These are phyloP conservation scores for Apiotrichum sp. DNA, from an alignment of 1,284 basidiomycete species.

Conservation along the genomic window DNA sequence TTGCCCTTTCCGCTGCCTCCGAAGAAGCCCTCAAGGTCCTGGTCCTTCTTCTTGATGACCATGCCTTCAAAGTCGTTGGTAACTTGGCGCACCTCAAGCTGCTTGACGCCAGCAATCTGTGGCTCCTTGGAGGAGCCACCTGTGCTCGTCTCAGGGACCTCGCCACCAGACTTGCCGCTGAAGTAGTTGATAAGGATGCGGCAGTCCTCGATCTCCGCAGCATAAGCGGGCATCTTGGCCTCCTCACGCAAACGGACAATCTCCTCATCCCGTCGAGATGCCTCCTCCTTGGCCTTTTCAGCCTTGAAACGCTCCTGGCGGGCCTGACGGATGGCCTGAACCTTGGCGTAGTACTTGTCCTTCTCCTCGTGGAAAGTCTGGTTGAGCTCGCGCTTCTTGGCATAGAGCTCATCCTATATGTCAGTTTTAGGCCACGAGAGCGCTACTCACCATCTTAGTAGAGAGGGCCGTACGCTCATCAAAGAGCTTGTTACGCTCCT, in stretches of 20 bases:
- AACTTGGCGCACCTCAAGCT: constrained; percentile 78
- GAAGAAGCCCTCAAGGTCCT: constrained; percentile 77
- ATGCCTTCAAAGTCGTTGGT: constrained; percentile 63
- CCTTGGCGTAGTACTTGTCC: constrained; percentile 71
- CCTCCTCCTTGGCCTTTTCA: constrained; percentile 77
- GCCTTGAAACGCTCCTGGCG: constrained; percentile 72
- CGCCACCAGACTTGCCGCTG: constrained; percentile 60
- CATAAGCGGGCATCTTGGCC: constrained; percentile 83
- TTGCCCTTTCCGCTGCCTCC: constrained; percentile 57
- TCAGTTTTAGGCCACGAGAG: background rate
- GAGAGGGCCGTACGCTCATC: constrained; percentile 78
- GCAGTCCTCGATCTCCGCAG: constrained; percentile 93
- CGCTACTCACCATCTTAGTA: constrained; percentile 51
- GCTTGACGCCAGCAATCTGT: constrained; percentile 64
- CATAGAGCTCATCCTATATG: constrained; percentile 61
- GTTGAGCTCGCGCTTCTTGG: constrained; percentile 68
- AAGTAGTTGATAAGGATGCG: constrained; percentile 68
- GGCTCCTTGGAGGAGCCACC: constrained; percentile 19
- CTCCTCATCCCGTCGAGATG: constrained; percentile 72
- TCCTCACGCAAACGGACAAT: constrained; percentile 82
- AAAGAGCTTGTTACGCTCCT: constrained; percentile 73
- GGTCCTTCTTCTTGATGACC: constrained; percentile 83
- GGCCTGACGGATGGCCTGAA: constrained; percentile 68
- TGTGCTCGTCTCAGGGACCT: constrained; percentile 38
- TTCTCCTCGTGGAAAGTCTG: constrained; percentile 69